A percentile compares a stretch with the other conserved stretches of the same genome.
Evolutionary conservation across 2,329 filamentous ascomycete genomes (phyloP).

Genomic region (Fusarium pseudoanthophilum): DNA sequence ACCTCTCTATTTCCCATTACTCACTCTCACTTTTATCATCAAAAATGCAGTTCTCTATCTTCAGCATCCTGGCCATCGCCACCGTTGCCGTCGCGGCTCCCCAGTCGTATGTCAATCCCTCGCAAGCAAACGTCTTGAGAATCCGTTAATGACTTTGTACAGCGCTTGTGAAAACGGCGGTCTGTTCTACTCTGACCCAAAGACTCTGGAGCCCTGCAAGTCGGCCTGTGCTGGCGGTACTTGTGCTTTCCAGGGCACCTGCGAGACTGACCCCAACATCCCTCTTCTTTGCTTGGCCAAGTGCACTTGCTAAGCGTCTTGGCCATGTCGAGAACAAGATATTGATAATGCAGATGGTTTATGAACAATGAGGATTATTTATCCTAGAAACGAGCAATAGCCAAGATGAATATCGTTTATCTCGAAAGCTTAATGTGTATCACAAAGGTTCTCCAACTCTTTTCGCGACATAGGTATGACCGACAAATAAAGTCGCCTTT

Average conservation of each 20-base stretch:
- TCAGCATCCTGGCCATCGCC: conserved; percentile 8
- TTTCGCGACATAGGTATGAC: rapidly evolving
- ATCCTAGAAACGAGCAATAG: rapidly evolving
- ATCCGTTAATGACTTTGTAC: not conserved
- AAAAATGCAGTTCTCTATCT: conserved; percentile 15
- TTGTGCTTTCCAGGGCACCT: not conserved
- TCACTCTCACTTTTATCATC: not conserved
- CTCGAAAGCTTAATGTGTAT: too few species aligned
- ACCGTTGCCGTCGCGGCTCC: conserved; percentile 9
- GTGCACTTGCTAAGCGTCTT: not conserved
- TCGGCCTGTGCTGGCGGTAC: conserved; percentile 7
- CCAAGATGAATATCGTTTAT: too few species aligned
- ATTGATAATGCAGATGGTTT: rapidly evolving
- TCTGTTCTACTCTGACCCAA: conserved; percentile 10
- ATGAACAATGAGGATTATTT: not conserved
- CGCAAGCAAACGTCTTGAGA: not conserved
- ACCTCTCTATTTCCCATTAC: rapidly evolving
- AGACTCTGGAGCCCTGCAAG: conserved; percentile 25
- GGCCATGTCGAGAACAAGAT: rapidly evolving
- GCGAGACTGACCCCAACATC: not conserved
- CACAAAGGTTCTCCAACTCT: not conserved
- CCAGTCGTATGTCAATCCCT: not conserved
- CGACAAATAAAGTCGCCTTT: rapidly evolving
- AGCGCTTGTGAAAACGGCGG: not conserved
- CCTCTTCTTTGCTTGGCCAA: conserved; percentile 5